These are phyloP conservation scores for Vigna reflexopilosa DNA, from an alignment of 306 rosid species.

Conservation along the genomic window DNA sequence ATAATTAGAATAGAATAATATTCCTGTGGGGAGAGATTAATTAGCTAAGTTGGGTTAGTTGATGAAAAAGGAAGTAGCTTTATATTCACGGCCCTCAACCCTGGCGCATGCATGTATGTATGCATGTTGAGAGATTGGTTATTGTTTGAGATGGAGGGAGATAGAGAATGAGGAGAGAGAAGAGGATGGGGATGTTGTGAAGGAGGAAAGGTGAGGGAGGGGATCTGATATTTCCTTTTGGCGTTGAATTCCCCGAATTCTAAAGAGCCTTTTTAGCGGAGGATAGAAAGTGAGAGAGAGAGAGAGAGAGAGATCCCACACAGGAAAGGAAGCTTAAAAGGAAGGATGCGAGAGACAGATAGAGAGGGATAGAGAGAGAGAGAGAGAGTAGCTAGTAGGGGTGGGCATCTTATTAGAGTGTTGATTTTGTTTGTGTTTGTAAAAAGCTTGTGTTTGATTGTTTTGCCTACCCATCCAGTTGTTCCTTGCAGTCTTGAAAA, in stretches of 20 bases:
- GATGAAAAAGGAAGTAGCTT: conserved; percentile 22
- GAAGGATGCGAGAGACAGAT: conserved; percentile 1
- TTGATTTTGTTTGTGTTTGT: conserved; percentile 57
- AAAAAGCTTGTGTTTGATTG: conserved; percentile 58
- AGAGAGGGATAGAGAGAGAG: neutral
- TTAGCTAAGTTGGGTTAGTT: conserved; percentile 21
- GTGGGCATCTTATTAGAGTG: neutral
- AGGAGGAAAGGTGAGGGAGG: neutral
- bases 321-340: too few relatives aligned
- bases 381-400: neutral
- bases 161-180: conserved; percentile 10
- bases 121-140: conserved; percentile 21
- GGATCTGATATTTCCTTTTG: conserved; percentile 70
- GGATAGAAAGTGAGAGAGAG: conserved; percentile 13
- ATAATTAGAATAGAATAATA: conserved; percentile 16
- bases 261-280: conserved; percentile 19
- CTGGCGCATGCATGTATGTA: neutral
- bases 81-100: conserved; percentile 37
- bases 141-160: conserved; percentile 42
- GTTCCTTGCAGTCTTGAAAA: conserved; percentile 46
- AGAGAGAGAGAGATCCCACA: neutral
- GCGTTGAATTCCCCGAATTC: conserved; percentile 65
- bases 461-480: conserved; percentile 27
- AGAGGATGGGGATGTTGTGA: neutral
- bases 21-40: neutral